Conservation (phyloP, 768 basidiomycete genomes). For the Leccinum truebloodii region DNA sequence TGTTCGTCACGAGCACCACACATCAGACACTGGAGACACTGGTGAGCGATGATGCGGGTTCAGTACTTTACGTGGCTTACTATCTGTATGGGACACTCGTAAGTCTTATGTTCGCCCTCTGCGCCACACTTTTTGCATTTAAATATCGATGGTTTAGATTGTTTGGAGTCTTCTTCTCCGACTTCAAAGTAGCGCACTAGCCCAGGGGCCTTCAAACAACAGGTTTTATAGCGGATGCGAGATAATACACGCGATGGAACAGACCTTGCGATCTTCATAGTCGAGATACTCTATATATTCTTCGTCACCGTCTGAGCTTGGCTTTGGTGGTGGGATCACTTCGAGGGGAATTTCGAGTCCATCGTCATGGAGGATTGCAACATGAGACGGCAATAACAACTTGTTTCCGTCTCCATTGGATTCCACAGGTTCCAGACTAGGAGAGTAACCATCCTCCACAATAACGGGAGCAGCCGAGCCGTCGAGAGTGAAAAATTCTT, state of each 20-base stretch:
- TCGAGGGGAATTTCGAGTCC: slow-evolving; percentile 40
- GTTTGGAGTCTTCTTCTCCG: slow-evolving; percentile 37
- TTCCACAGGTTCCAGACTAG: slow-evolving; percentile 17
- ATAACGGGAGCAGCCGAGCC: slow-evolving; percentile 40
- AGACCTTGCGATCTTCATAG: slow-evolving; percentile 63
- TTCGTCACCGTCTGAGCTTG: slow-evolving; percentile 55
- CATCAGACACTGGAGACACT: slow-evolving; percentile 60
- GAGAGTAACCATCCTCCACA: slow-evolving; percentile 10
- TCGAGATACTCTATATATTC: slow-evolving; percentile 80
- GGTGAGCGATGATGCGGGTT: slow-evolving; percentile 1
- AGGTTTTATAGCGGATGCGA: background rate
- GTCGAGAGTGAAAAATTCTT: slow-evolving; percentile 53
- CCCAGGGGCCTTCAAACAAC: slow-evolving; percentile 43
- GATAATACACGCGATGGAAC: slow-evolving; percentile 16
- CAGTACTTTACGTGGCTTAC: slow-evolving; percentile 43
- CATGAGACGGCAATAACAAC: slow-evolving; percentile 70
- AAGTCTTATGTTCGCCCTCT: slow-evolving; percentile 68
- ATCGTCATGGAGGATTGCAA: slow-evolving; percentile 46
- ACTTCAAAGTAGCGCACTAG: slow-evolving; percentile 67
- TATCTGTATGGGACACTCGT: slow-evolving; percentile 69
- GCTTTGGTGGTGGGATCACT: slow-evolving; percentile 43
- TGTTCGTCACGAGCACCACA: slow-evolving; percentile 84
- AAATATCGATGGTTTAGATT: slow-evolving; percentile 45
- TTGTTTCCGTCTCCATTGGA: slow-evolving; percentile 16
- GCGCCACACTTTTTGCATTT: slow-evolving; percentile 80